Evolutionary conservation across 192 early-diverging fungal species (phyloP).

Genomic region (Backusella morwellensis): DNA sequence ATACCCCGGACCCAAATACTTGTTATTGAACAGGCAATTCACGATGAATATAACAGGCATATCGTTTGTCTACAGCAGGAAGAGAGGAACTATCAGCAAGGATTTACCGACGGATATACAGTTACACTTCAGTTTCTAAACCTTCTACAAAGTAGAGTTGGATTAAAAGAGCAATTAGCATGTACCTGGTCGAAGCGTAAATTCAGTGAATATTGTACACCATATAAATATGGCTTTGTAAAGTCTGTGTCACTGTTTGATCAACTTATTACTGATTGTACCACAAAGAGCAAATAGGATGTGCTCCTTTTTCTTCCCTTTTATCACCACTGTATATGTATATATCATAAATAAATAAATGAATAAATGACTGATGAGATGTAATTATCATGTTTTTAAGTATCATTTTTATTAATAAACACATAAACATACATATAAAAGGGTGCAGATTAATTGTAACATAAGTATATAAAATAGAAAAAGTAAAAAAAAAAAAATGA

Average conservation of each 20-base stretch:
- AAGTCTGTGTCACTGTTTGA: background rate
- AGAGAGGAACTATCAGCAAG: background rate
- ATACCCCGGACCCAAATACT: background rate
- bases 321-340: background rate
- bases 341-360: background rate
- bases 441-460: background rate
- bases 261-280: background rate
- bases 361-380: background rate
- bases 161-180: background rate
- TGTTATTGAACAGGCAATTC: background rate
- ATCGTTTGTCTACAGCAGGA: background rate
- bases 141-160: background rate
- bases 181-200: background rate
- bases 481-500: background rate
- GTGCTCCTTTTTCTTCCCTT: background rate
- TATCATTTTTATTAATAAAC: background rate
- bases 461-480: background rate
- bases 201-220: background rate
- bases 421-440: background rate
- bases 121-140: background rate
- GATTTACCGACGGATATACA: background rate
- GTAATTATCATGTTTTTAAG: background rate
- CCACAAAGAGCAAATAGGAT: background rate
- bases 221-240: background rate
- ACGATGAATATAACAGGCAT: background rate